A percentile compares a stretch with the other conserved stretches of the same genome.
Conservation (phyloP, 169 alveolate genomes). For the Plasmodium falciparum region DNA sequence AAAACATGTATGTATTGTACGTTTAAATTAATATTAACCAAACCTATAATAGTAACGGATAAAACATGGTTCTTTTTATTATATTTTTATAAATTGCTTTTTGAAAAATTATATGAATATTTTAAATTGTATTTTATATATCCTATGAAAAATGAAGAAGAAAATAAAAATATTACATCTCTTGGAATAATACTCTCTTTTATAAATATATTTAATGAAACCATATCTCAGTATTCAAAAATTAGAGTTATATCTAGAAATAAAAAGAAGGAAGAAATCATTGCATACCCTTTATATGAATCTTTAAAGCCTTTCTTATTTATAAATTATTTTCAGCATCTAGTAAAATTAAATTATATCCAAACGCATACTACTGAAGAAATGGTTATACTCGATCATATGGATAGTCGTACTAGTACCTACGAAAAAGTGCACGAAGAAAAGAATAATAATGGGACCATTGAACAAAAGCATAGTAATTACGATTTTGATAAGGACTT, state of each 20-base stretch:
- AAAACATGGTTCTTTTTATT: constrained; percentile 57
- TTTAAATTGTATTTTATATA: constrained; percentile 6
- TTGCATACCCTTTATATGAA: constrained; percentile 69
- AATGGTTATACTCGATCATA: neutral
- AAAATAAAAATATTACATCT: neutral
- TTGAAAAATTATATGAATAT: constrained; percentile 43
- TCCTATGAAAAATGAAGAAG: neutral
- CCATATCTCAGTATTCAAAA: constrained; percentile 48
- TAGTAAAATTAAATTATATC: neutral
- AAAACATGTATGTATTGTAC: constrained; percentile 44
- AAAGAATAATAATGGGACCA: too few relatives aligned
- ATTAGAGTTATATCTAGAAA: constrained; percentile 47
- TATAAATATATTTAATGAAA: constrained; percentile 30
- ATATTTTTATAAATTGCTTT: constrained; percentile 25
- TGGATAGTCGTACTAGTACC: too few relatives aligned
- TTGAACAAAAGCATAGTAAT: too few relatives aligned
- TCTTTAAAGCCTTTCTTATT: constrained; percentile 72
- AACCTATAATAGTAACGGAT: constrained; percentile 38
- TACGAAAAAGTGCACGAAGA: too few relatives aligned
- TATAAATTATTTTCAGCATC: constrained; percentile 10
- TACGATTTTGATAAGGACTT: too few relatives aligned
- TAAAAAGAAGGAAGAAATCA: constrained; percentile 72
- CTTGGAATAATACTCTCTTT: constrained; percentile 48
- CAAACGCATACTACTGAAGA: neutral
- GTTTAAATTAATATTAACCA: constrained; percentile 31